Base-by-base conservation (phyloP, 2,329 filamentous ascomycete genomes). In the Xylariaceae sp. region DNA sequence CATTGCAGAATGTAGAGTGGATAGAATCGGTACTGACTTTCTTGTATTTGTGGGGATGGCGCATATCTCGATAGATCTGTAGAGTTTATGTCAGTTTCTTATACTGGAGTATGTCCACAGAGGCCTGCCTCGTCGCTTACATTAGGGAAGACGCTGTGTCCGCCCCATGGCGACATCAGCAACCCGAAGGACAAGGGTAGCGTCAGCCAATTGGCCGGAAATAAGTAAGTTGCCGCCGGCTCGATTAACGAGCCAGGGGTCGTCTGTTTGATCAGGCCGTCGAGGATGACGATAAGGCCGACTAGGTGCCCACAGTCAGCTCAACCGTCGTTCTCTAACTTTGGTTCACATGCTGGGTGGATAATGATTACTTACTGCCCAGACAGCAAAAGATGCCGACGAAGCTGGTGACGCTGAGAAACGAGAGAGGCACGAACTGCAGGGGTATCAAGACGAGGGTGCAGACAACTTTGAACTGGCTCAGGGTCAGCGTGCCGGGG, bases 361-460 rank as follows among this genome's bases (percentile, higher is more conserved):
- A n/a, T n/a, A n/a, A n/a, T n/a, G n/a, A 24, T 14, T 12, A 82
- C 85, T 70, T 68, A 90, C 86, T 96, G 55, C 81, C 81, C 50
- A 94, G 83, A 51, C 87, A 94, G 41, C 79, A 89, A 51, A 96
- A 69, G 36, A 98, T 94, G n/a, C 90, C 90, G 46, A 97, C 68
- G 41, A 97, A 81, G 59, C 88, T 94, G 17, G 88, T 95, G 55
- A 95, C 88, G 52, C 88, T 94, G 44, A 98, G 67, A 39, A 89
- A 69, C 23, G 87, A 78, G 44, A 97, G 66, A 1, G 92, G 90
- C 23, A 94, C 66, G 59, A 94, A 94, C 56, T 85, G 88, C 36
- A 97, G 70, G 9, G 88, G 85, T 41, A 94, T 69, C 50, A 97
- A 69, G 38, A 94, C 68, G 13, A 87, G 44, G 12, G 86, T 83